These are phyloP conservation scores for Saturnispora zaruensis DNA, from an alignment of 805 yeast genomes.

Conservation along the genomic window DNA sequence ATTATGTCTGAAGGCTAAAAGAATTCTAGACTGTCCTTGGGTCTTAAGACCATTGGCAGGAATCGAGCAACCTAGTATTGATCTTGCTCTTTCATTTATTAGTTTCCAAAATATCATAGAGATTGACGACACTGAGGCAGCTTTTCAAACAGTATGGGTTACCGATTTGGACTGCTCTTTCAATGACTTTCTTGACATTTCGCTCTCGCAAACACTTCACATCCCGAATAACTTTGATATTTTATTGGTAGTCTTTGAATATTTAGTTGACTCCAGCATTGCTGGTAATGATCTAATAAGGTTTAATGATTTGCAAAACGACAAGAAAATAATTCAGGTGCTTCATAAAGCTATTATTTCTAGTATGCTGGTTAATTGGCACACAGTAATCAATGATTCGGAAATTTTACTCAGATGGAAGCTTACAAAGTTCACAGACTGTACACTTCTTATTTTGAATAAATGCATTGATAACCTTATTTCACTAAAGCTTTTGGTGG, in stretches of 20 bases:
- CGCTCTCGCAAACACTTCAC: not conserved
- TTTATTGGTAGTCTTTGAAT: not conserved
- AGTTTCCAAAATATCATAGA: not conserved
- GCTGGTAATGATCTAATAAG: not conserved
- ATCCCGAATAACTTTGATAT: conserved; percentile 1
- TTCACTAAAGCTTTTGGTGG: not conserved
- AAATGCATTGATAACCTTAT: not conserved
- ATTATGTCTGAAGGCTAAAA: conserved; percentile 20
- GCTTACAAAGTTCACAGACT: not conserved
- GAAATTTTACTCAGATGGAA: conserved; percentile 1
- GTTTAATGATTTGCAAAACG: not conserved
- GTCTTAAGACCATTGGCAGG: not conserved
- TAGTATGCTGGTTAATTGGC: not conserved
- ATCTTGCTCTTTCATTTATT: not conserved
- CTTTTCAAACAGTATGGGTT: not conserved
- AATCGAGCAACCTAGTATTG: not conserved
- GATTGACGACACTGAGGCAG: not conserved
- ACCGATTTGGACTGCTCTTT: conserved; percentile 4
- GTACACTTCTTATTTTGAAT: not conserved
- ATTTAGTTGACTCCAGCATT: not conserved
- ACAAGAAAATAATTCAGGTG: not conserved
- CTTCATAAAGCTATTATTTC: not conserved
- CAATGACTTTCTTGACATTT: not conserved
- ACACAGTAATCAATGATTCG: not conserved
- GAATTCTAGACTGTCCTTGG: conserved; percentile 1